Evolutionary conservation across 139 green algal species (phyloP).

Genomic region (Chlamydomonas schloesseri): DNA sequence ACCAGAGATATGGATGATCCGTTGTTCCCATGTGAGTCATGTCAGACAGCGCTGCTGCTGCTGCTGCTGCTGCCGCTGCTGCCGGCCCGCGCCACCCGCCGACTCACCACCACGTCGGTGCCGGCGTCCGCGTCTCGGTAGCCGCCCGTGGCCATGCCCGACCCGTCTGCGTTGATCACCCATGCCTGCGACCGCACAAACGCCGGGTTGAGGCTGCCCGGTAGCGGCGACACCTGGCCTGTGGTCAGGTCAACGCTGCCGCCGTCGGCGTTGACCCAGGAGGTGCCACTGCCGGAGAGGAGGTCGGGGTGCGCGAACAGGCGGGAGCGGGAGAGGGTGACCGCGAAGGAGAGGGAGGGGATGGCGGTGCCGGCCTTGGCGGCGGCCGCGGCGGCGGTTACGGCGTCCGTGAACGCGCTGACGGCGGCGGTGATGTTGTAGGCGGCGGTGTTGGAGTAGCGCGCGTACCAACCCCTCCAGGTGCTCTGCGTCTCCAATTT

Average conservation of each 20-base stretch:
- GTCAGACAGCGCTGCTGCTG: no score
- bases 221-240: background rate
- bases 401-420: background rate
- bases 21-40: no score
- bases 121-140: no score
- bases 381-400: background rate
- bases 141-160: background rate
- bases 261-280: constrained; percentile 3
- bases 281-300: background rate
- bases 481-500: background rate
- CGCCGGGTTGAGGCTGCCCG: background rate
- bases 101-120: no score
- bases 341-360: background rate
- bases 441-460: background rate
- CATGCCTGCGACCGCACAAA: constrained; percentile 12
- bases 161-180: background rate
- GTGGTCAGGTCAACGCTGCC: background rate
- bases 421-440: background rate
- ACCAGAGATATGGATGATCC: no score
- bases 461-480: constrained; percentile 18
- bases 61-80: no score
- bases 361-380: background rate
- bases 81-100: no score
- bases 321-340: background rate
- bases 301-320: constrained; percentile 8